Evolutionary conservation across 305 asterid species (phyloP), one percentile per base, ranked within the genome.

Genomic region (Rubia tinctorum): DNA sequence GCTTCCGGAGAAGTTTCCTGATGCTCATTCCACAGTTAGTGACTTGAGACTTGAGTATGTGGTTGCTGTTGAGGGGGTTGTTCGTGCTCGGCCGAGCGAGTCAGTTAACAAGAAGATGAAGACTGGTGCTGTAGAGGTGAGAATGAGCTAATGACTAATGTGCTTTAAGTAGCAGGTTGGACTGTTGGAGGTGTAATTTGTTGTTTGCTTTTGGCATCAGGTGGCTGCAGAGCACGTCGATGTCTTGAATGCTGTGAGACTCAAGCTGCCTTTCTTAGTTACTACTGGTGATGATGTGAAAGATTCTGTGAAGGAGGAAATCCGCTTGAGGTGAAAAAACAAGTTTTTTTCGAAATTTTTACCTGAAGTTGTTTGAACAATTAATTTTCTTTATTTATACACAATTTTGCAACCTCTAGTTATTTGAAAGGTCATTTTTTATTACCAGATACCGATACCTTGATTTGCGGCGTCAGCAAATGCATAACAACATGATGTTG

Each of bases 21-120:
- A 89, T 81, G 96, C 98, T 74, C 97, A 95, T 88, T 85, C 87
- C 7, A 76, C 78, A 68, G 91, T 90, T 82, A 92, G 82, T 80
- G 92, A 83, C 58, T 86, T 90, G 91, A 89, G 98, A 80, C 86
- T 95, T 66, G 99, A 95, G 84, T 95, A 92, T 66, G 99, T 95
- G 56, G 82, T 95, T 71, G 83, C 93, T 20, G 89, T 95, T 60
- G 98, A 95, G 77, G 98, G 99, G 63, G 84, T 92, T 72, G 92
- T 95, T 76, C 80, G 97, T 71, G 78, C 67, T n/a, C 88, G 99
- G 62, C 99, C 99, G 30, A 58, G 73, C 72, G 98, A 89, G 82
- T 85, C 99, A 0, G 77, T 90, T 63, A 95, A 95, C 75, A 86
- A 80, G 83, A 95, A 90, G 78, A 89, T 95, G 98, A 89, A 85